Conservation (phyloP, 805 yeast species). For the Starmerella gropengiesseri region DNA sequence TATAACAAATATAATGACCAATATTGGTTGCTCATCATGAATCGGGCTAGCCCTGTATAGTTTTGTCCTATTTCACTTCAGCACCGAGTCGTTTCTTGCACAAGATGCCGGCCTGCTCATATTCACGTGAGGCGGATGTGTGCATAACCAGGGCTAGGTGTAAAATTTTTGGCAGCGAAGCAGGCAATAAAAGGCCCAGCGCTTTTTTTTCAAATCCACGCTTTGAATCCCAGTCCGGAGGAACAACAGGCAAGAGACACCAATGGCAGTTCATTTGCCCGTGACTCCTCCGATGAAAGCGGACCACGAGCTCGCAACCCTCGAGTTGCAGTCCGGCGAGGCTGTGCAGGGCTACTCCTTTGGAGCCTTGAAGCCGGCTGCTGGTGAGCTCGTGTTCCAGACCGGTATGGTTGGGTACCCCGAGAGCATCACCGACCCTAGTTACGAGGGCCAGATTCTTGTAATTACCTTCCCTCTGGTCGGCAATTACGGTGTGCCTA, state of each 20-base stretch:
- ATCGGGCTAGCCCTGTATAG: too few species aligned
- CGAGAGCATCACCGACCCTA: slow-evolving; percentile 98
- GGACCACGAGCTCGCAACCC: slow-evolving; percentile 69
- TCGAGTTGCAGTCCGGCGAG: slow-evolving; percentile 79
- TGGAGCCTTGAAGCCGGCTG: slow-evolving; percentile 79
- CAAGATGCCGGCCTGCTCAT: background rate
- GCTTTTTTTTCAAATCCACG: background rate
- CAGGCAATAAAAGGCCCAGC: background rate
- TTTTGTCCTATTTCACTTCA: too few species aligned
- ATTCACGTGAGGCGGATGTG: background rate
- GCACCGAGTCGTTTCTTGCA: background rate
- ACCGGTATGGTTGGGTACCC: slow-evolving; percentile 99
- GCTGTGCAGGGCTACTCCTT: slow-evolving; percentile 90
- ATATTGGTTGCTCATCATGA: too few species aligned
- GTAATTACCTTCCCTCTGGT: slow-evolving; percentile 95
- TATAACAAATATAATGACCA: too few species aligned
- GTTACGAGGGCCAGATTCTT: slow-evolving; percentile 91
- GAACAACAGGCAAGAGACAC: background rate
- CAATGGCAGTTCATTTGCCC: slow-evolving; percentile 45
- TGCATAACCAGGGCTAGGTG: slow-evolving; percentile 4
- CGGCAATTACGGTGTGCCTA: slow-evolving; percentile 98
- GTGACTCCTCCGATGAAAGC: slow-evolving; percentile 84
- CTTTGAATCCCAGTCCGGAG: background rate
- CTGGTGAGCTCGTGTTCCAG: slow-evolving; percentile 98
- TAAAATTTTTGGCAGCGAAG: background rate